Conservation (phyloP, 1,284 basidiomycete genomes). For the Trametes pubescens region DNA sequence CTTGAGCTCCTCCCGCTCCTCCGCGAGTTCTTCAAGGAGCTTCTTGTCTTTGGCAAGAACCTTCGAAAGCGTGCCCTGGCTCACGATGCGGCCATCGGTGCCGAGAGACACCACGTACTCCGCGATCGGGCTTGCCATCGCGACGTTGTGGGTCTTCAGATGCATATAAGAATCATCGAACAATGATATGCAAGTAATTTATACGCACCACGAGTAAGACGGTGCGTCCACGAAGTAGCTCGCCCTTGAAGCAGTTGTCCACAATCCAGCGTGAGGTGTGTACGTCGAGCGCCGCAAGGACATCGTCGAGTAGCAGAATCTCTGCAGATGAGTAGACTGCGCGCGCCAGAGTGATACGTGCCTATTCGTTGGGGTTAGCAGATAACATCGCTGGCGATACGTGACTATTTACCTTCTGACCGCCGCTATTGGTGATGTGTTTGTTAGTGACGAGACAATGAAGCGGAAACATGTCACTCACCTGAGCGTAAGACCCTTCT, state of each 20-base stretch:
- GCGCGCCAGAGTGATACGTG: constrained; percentile 76
- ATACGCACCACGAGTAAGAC: constrained; percentile 71
- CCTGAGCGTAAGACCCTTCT: constrained; percentile 66
- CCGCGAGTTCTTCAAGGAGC: constrained; percentile 46
- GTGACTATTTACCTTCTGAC: constrained; percentile 61
- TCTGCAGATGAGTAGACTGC: constrained; percentile 71
- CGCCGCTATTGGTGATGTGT: constrained; percentile 57
- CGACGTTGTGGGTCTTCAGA: constrained; percentile 48
- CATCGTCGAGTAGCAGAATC: constrained; percentile 72
- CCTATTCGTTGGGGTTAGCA: constrained; percentile 43
- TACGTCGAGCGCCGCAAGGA: constrained; percentile 65
- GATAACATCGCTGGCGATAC: background rate
- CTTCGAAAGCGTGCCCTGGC: constrained; percentile 54
- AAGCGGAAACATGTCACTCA: constrained; percentile 22
- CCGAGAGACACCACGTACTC: constrained; percentile 68
- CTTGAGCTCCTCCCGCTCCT: constrained; percentile 49
- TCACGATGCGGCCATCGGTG: constrained; percentile 56
- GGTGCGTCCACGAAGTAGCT: constrained; percentile 72
- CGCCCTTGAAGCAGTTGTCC: constrained; percentile 76
- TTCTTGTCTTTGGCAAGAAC: constrained; percentile 50
- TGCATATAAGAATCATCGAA: background rate
- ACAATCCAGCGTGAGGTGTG: constrained; percentile 82
- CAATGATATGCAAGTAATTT: background rate
- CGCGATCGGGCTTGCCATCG: constrained; percentile 67
- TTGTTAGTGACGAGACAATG: constrained; percentile 4